Evolutionary conservation across 2,329 filamentous ascomycete genomes (phyloP), one percentile per base, ranked within the genome.

Genomic region (Nothophoma quercina): DNA sequence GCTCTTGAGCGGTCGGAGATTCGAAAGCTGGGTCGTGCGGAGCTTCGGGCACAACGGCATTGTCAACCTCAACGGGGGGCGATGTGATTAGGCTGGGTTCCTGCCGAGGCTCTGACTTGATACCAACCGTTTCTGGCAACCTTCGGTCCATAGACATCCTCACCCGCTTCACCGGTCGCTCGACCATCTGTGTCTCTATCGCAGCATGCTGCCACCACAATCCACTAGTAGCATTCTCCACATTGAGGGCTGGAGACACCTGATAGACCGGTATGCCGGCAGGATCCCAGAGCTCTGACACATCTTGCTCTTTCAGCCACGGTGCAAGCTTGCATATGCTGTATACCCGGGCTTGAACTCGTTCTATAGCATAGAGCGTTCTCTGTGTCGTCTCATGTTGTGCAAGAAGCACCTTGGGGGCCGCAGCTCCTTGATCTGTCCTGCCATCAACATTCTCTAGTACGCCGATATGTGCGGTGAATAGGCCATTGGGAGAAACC

Each of bases 361-460:
- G 81, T 75, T 93, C 89, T 25, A 93, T 90, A 47, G 86, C 85
- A 89, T 93, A 97, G 2, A 98, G 71, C 0, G 87, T 84, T 75
- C 90, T n/a, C n/a, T n/a, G 89, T 59, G 93, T 69, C 7, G 60
- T 55, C 33, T 72, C 71, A 30, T 66, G 46, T 6, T 66, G 64
- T 32, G 72, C 72, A 47, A 76, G 60, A 23, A 76, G 71, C 22
- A 76, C 62, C 40, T 59, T 69, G 2, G 64, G 51, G 7, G 33
- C 15, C 16, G 32, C 38, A 21, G 26, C 21, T 0, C 44, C 48
- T 4, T 61, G 48, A 0, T 52, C 23, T 12, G 51, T 46, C 9
- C n/a, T n/a, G 7, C 53, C 53, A 30, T 56, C 29, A 25, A 59
- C 32, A 12, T 48, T 38, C 50, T 75, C 74, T 15, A 75, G 59